Conservation (phyloP, 2,329 filamentous ascomycete genomes). For the Pyrenophora tritici-repentis region DNA sequence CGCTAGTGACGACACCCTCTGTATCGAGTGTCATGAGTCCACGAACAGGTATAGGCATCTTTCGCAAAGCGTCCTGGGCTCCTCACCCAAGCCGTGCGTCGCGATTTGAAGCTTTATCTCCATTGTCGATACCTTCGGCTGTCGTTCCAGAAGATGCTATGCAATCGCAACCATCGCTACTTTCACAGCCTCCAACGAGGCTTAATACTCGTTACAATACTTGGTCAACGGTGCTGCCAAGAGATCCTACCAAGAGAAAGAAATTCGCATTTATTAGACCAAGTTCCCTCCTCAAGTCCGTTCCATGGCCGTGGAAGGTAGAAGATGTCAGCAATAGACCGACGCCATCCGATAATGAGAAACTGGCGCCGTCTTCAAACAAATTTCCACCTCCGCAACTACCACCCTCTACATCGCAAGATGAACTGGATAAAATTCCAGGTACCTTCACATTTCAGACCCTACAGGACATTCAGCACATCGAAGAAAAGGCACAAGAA, state of each 20-base stretch:
- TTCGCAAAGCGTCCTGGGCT: not conserved
- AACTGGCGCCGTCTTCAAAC: not conserved
- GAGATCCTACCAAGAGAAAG: no score
- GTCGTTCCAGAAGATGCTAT: not conserved
- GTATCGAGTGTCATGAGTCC: conserved; percentile 1
- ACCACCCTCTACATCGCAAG: not conserved
- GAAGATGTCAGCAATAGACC: not conserved
- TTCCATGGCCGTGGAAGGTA: not conserved
- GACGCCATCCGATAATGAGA: not conserved
- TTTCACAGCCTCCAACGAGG: not conserved
- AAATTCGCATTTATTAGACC: not conserved
- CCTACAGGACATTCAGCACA: conserved; percentile 41
- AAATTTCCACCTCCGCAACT: not conserved
- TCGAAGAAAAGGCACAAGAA: conserved; percentile 49
- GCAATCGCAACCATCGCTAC: no score
- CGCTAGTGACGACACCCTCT: not conserved
- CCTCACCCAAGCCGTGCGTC: not conserved
- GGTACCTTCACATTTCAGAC: conserved; percentile 37
- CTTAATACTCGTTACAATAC: not conserved
- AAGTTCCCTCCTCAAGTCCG: not conserved
- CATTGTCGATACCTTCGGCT: not conserved
- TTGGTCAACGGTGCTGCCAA: no score
- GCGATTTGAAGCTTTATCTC: not conserved
- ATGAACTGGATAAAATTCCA: not conserved
- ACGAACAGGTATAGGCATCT: not conserved